phyloP scores from a whole-genome alignment of 2,329 filamentous ascomycete genomes.

The Neofusicoccum ribis region DNA sequence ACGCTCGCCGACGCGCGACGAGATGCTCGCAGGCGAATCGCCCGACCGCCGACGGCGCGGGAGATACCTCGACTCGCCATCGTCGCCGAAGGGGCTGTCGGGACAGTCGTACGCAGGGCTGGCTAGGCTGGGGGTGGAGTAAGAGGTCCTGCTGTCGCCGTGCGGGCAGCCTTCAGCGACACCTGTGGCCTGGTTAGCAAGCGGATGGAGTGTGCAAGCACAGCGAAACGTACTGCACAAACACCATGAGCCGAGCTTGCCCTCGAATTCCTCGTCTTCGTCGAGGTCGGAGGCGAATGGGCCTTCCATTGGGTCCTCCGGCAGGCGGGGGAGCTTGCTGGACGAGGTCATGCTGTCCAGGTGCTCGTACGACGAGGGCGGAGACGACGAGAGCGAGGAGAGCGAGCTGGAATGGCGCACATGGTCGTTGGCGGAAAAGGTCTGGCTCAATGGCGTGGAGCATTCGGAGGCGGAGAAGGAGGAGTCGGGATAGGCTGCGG shows the following conservation, averaged over 20 bases:
- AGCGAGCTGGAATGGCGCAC: slow-evolving; percentile 75
- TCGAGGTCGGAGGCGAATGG: slow-evolving; percentile 42
- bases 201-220: background rate
- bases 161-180: slow-evolving; percentile 62
- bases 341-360: slow-evolving; percentile 59
- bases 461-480: slow-evolving; percentile 56
- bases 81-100: slow-evolving; percentile 64
- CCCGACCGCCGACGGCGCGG: slow-evolving; percentile 59
- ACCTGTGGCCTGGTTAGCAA: slow-evolving; percentile 46
- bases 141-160: slow-evolving; percentile 47
- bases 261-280: slow-evolving; percentile 43
- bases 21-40: slow-evolving; percentile 62
- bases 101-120: slow-evolving; percentile 60
- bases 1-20: slow-evolving; percentile 65
- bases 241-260: slow-evolving; percentile 37
- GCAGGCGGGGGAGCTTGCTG: slow-evolving; percentile 75
- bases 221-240: background rate
- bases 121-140: slow-evolving; percentile 38
- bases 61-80: slow-evolving; percentile 51
- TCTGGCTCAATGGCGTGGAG: slow-evolving; percentile 70
- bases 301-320: slow-evolving; percentile 78
- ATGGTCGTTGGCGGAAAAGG: slow-evolving; percentile 65
- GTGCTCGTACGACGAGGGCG: slow-evolving; percentile 52
- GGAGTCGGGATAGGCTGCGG: slow-evolving; percentile 32
- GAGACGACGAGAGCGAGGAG: slow-evolving; percentile 60